Conservation (phyloP, 2,329 filamentous ascomycete species). For the Claviceps lovelessii region DNA sequence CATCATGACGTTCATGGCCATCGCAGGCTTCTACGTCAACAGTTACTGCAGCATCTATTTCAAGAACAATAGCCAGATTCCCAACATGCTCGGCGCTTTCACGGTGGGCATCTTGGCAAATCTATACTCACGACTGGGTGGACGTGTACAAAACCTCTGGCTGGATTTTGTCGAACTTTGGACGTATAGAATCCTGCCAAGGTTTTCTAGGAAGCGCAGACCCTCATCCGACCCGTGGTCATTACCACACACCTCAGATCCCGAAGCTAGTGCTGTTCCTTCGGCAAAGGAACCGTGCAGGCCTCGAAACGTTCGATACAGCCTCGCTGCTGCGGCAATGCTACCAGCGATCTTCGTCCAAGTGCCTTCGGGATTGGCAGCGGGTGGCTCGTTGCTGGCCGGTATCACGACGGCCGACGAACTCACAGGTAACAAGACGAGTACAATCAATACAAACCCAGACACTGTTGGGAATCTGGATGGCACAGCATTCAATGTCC, state of each 20-base stretch:
- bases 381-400: constrained; percentile 42
- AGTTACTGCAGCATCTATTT: constrained; percentile 57
- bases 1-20: constrained; percentile 59
- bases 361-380: constrained; percentile 48
- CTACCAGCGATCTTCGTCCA: constrained; percentile 72
- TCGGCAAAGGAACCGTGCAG: constrained; percentile 14
- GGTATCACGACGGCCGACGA: constrained; percentile 43
- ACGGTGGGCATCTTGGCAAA: constrained; percentile 67
- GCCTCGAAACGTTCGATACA: constrained; percentile 47
- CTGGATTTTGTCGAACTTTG: constrained; percentile 35
- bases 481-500: constrained; percentile 36
- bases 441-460: not conserved
- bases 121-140: constrained; percentile 56
- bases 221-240: constrained; percentile 18
- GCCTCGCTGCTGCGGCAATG: constrained; percentile 71
- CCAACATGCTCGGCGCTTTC: constrained; percentile 64
- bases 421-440: constrained; percentile 30
- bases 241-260: constrained; percentile 16
- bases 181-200: constrained; percentile 29
- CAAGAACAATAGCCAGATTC: constrained; percentile 55
- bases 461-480: constrained; percentile 20
- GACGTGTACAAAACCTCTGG: constrained; percentile 40
- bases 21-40: constrained; percentile 62
- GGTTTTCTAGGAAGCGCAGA: constrained; percentile 19
- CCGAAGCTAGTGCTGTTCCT: constrained; percentile 17